Conservation (phyloP, 176 grass and related monocot genomes). For the Ampelocalamus luodianensis region DNA sequence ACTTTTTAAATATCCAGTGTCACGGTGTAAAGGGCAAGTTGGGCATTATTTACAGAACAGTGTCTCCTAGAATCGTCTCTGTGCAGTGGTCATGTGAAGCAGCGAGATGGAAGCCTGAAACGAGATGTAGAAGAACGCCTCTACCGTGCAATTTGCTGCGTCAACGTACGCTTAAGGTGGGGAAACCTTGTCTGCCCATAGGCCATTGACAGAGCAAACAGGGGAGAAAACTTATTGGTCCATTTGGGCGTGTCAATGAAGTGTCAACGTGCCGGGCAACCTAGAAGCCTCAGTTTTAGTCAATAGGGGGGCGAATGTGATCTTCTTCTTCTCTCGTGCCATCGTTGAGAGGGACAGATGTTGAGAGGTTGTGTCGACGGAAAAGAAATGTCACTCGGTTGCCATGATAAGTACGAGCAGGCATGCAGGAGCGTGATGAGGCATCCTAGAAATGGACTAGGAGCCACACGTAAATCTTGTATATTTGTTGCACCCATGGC, state of each 20-base stretch:
- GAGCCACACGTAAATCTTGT: too few relatives aligned
- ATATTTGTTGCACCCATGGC: too few relatives aligned
- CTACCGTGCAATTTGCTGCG: too few relatives aligned
- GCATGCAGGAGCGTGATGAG: background rate
- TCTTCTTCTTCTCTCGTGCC: background rate
- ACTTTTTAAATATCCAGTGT: background rate
- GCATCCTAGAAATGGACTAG: too few relatives aligned
- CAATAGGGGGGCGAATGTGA: background rate
- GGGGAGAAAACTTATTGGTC: background rate
- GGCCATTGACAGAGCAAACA: background rate
- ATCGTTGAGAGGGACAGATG: background rate
- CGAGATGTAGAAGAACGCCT: background rate
- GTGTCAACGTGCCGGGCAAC: background rate
- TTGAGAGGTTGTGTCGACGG: background rate
- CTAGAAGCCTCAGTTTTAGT: background rate
- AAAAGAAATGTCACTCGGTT: background rate
- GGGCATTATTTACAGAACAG: background rate
- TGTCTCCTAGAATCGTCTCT: background rate
- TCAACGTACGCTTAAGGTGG: too few relatives aligned
- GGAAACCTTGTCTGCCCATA: too few relatives aligned
- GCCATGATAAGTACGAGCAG: background rate
- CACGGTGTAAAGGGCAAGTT: constrained; percentile 6
- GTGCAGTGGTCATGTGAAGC: background rate
- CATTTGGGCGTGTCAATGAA: background rate
- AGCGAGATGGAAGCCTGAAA: background rate